These are phyloP conservation scores for Plantago lanceolata DNA, from an alignment of 305 asterid genomes.

Conservation along the genomic window DNA sequence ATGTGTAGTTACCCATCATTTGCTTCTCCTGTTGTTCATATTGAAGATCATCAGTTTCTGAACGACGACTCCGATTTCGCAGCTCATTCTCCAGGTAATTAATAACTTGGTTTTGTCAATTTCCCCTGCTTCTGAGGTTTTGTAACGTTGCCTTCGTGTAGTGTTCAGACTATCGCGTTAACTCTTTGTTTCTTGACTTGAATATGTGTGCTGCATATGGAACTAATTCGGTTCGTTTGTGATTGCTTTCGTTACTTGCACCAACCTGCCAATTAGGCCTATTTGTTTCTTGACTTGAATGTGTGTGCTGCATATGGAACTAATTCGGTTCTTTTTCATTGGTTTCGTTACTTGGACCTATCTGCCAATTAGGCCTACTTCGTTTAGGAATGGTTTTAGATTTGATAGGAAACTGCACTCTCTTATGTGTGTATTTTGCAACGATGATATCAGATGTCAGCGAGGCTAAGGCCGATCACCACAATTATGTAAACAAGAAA, in stretches of 20 bases:
- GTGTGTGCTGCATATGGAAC: too few species aligned
- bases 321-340: too few species aligned
- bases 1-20: constrained; percentile 36
- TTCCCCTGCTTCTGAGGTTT: not conserved
- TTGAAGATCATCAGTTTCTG: constrained; percentile 47
- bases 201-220: too few species aligned
- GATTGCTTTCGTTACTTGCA: too few species aligned
- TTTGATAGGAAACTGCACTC: too few species aligned
- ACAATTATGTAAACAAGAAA: constrained; percentile 51
- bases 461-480: constrained; percentile 44
- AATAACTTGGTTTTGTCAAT: not conserved
- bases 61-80: constrained; percentile 30
- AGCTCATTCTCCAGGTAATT: constrained; percentile 53
- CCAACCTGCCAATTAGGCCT: not conserved
- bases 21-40: constrained; percentile 58
- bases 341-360: too few species aligned
- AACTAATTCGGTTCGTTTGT: too few species aligned
- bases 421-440: not conserved
- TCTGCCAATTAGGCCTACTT: not conserved
- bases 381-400: too few species aligned
- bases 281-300: too few species aligned
- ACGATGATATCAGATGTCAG: constrained; percentile 26
- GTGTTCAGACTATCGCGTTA: not conserved
- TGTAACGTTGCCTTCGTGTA: not conserved
- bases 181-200: not conserved